Conservation (phyloP, 345 rosid species). For the Salix suchowensis region DNA sequence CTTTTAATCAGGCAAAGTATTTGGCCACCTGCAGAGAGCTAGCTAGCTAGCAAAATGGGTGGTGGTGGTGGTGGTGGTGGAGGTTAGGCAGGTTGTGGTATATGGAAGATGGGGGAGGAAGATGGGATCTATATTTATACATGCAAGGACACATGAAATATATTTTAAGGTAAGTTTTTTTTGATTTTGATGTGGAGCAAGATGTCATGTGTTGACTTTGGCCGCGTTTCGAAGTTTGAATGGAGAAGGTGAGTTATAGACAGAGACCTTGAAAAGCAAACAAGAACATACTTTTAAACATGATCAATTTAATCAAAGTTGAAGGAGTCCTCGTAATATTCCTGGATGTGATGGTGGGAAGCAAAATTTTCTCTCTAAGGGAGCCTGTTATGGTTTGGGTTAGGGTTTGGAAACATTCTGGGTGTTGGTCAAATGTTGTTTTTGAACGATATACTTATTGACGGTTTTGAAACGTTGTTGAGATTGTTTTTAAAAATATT, state of each 20-base stretch:
- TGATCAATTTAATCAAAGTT: neutral
- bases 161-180: neutral
- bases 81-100: neutral
- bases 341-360: neutral
- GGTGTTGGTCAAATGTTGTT: neutral
- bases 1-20: neutral
- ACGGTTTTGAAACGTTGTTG: accelerated
- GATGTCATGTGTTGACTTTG: slow-evolving; percentile 6
- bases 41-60: neutral
- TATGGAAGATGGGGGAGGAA: neutral
- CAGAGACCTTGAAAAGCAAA: neutral
- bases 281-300: neutral
- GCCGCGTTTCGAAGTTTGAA: slow-evolving; percentile 19
- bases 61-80: neutral
- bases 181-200: neutral
- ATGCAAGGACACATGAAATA: too few species aligned
- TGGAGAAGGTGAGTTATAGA: neutral
- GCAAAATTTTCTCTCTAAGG: too few species aligned
- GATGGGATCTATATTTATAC: neutral
- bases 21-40: neutral
- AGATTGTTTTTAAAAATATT: too few species aligned
- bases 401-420: neutral
- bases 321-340: neutral
- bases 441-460: too few species aligned
- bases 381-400: neutral